These are phyloP conservation scores for Ascochyta fabae DNA, from an alignment of 2,329 filamentous ascomycete species.

Conservation along the genomic window DNA sequence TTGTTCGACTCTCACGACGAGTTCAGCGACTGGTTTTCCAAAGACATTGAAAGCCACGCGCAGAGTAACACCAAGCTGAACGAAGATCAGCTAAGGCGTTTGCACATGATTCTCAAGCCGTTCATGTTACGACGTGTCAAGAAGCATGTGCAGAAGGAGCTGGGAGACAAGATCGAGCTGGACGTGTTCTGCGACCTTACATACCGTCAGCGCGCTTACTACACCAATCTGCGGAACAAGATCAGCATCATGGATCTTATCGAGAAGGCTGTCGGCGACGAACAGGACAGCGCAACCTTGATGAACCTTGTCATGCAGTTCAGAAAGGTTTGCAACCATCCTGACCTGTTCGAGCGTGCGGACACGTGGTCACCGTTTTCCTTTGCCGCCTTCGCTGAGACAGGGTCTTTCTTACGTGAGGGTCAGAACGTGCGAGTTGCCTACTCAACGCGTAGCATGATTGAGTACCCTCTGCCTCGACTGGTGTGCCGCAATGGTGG, in stretches of 20 bases:
- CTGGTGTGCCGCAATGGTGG: conserved; percentile 84
- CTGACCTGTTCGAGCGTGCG: conserved; percentile 93
- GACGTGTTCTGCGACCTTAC: conserved; percentile 97
- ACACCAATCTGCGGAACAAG: conserved; percentile 89
- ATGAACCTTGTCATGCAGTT: conserved; percentile 99
- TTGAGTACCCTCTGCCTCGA: conserved; percentile 82
- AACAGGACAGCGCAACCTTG: conserved; percentile 90
- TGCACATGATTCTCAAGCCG: conserved; percentile 98
- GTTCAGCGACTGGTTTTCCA: conserved; percentile 93
- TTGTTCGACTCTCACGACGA: conserved; percentile 94
- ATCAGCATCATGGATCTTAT: conserved; percentile 99
- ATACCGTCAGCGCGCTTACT: conserved; percentile 93
- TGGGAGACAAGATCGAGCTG: conserved; percentile 97
- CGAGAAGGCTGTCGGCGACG: conserved; percentile 94
- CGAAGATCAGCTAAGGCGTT: conserved; percentile 92
- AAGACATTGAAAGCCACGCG: conserved; percentile 96
- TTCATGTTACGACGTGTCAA: conserved; percentile 99
- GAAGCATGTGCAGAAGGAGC: conserved; percentile 98
- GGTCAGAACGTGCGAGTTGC: conserved; percentile 78
- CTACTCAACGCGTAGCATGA: conserved; percentile 86
- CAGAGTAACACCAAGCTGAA: conserved; percentile 99
- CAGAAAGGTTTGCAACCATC: conserved; percentile 98
- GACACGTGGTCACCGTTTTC: conserved; percentile 88
- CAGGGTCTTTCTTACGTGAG: conserved; percentile 91
- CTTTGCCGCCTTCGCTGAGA: conserved; percentile 88